phyloP scores from a whole-genome alignment of 495 filamentous ascomycete species.

The Trypethelium eluteriae region DNA sequence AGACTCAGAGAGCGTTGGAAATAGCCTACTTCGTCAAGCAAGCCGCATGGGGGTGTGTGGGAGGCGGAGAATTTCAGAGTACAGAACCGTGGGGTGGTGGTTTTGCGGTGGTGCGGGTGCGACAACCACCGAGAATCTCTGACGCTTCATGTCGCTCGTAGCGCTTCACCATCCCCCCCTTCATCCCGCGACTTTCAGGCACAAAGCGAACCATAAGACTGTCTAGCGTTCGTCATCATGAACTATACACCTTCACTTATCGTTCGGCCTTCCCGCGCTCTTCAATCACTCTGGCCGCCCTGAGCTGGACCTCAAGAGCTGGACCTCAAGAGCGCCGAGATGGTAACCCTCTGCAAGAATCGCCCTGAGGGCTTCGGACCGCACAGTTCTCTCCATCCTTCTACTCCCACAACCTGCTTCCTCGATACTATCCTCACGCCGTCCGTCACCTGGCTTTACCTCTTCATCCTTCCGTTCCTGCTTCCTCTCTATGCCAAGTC shows the following conservation, averaged over 20 bases:
- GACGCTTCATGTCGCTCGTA: not conserved
- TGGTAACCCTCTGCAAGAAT: not conserved
- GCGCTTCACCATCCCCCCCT: not conserved
- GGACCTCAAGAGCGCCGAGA: not conserved
- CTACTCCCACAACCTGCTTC: conserved; percentile 6
- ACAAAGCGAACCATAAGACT: not conserved
- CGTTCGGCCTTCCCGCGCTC: not conserved
- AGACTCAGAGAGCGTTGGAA: too few species aligned
- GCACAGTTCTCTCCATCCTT: conserved; percentile 9
- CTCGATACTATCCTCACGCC: conserved; percentile 9
- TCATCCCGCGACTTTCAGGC: not conserved
- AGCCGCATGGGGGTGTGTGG: too few species aligned
- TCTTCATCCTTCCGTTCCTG: conserved; percentile 6
- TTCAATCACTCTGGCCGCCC: not conserved
- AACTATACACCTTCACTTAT: not conserved
- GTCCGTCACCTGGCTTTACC: conserved; percentile 3
- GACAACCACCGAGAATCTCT: not conserved
- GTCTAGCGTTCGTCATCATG: not conserved
- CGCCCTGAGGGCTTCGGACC: conserved; percentile 6
- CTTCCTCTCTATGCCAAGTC: conserved; percentile 4
- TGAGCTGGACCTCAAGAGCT: conserved; percentile 8
- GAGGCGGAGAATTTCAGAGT: too few species aligned
- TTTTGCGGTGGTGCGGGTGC: not conserved
- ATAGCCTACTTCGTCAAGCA: too few species aligned
- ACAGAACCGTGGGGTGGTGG: not conserved